phyloP scores from a whole-genome alignment of 164 flowering plant genomes.

The Macadamia tetraphylla region DNA sequence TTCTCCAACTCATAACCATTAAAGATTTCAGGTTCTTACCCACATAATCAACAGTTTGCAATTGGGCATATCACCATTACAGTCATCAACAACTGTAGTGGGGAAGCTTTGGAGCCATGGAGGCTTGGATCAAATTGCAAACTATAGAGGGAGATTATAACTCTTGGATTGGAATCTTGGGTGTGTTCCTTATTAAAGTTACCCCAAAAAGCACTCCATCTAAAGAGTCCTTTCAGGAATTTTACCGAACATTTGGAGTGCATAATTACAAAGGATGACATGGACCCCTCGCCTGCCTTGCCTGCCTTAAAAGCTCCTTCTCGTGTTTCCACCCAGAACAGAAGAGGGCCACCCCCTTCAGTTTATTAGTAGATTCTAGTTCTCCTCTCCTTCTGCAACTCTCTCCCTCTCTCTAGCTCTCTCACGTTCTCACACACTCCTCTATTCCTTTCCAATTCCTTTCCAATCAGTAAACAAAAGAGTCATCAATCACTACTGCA shows the following conservation, averaged over 20 bases:
- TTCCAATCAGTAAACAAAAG: neutral
- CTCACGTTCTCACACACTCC: neutral
- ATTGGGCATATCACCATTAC: too few species aligned
- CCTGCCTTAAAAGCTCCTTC: conserved; percentile 41
- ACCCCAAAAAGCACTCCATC: neutral
- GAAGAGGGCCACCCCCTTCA: neutral
- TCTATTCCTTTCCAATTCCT: too few species aligned
- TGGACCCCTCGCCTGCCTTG: conserved; percentile 31
- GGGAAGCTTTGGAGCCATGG: too few species aligned
- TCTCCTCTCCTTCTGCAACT: conserved; percentile 1
- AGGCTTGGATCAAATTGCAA: too few species aligned
- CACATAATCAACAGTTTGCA: too few species aligned
- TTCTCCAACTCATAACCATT: too few species aligned
- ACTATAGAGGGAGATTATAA: too few species aligned
- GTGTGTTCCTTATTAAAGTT: neutral
- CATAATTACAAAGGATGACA: conserved; percentile 28
- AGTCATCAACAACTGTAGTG: too few species aligned
- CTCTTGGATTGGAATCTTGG: too few species aligned
- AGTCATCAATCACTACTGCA: neutral
- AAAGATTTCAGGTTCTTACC: too few species aligned
- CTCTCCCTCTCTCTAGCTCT: conserved; percentile 9
- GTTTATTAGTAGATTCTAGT: too few species aligned
- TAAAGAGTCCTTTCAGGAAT: neutral
- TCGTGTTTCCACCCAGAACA: neutral
- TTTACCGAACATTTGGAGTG: conserved; percentile 10